Base-by-base conservation (phyloP, 78 protist genomes). In the Dictyostelium citrinum region DNA sequence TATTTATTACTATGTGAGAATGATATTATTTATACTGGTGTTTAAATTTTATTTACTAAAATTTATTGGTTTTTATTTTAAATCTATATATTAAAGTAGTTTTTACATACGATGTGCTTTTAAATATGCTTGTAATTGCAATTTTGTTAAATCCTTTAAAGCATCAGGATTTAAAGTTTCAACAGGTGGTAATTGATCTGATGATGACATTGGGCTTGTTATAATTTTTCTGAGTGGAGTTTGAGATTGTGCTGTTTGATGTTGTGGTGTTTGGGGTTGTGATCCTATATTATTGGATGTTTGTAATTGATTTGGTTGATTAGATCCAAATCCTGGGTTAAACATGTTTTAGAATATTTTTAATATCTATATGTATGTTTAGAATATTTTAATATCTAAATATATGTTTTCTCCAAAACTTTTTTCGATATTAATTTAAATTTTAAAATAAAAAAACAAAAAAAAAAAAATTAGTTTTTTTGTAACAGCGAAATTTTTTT, bases 141-240 rank as follows among this genome's bases (percentile, higher is more conserved):
- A 20, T 76, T 85, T 85, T 7, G 74, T 31, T 29, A 85, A 74
- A 24, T 85, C 91, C 78, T 85, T 85, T 5, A 85, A 31, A 43
- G 22, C 60, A 76, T 85, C 91, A 1, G 91, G 91, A 76, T 85
- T 85, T 14, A 85, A 43, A n/a, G 91, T 33, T 51, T 84, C 91
- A 7, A 84, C 51, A 12, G 91, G 91, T 7, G 64, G 83, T 11
- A 84, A 37, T 22, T 20, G 58, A 58, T 61, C 82, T 3, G 29
- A 9, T 29, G 41, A 6, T 0, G 27, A 14, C 22, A 24, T 22
- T 46, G 17, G 46, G 11, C 45, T 33, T 4, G 82, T n/a, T 29
- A 45, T 0, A 20, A 31, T 2, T 10, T 29, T 31, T 74, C 91
- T 84, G 1, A 49, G 55, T 37, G 82, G 82, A 46, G 91, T 67